Base-by-base conservation (phyloP, 108 stramenopile species). In the Schizochytrium sp. region DNA sequence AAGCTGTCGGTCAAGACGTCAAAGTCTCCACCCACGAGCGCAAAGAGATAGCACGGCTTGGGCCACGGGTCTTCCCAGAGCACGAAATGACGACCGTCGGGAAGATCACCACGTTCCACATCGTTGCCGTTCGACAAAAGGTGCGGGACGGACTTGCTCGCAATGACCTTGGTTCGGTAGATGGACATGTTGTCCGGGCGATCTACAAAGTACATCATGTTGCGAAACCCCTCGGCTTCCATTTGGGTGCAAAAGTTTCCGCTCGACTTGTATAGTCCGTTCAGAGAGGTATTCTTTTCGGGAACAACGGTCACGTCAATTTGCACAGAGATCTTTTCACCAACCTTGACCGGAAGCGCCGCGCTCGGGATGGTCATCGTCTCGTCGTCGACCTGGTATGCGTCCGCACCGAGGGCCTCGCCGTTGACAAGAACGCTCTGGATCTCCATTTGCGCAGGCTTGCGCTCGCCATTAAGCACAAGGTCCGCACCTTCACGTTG, bases 21-120 rank as follows among this genome's bases (percentile, higher is more conserved):
- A 83, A 83, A 83, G 57, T 91, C 72, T 5, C 98, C 98, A 8
- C 96, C 98, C 43, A 98, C 97, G 23, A 96, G 92, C 71, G 96
- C 96, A 92, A 99, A 99, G 41, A 99, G 91, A 90, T 99, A 99
- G 58, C 91, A 92, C 4, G 98, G 98, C 91, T 99, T 99, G 25
- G 96, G 97, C 71, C 94, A 97, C 4, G 98, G 98, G 94, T 99
- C 97, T 57, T 92, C 92, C 97, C 97, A 99, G 4, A 94, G 87
- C 5, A 97, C 96, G 90, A 72, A 98, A 63, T 97, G 97, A 48
- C 94, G 88, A 21, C 63, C 92, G 47, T 57, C 72, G 51, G 44
- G 25, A 0, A 88, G 87, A 44, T 92, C 88, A 29, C 93, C 93
- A 5, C 92, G 47, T 44, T 95, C 97, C 23, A 98, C 72, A 43